phyloP scores from a whole-genome alignment of 139 green algal genomes.

The Eudorina sp. region DNA sequence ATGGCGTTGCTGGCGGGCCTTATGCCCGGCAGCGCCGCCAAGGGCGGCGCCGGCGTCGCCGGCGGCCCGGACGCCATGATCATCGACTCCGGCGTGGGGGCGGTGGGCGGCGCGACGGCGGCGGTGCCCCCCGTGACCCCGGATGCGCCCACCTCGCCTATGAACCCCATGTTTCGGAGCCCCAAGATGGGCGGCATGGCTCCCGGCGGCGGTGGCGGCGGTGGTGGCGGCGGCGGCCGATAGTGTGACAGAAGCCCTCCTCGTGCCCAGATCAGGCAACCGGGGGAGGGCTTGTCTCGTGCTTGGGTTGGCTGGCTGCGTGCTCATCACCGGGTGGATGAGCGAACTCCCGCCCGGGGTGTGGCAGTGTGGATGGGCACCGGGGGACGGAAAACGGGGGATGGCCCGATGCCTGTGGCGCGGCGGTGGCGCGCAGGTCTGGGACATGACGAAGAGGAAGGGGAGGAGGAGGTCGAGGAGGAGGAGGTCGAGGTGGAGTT shows the following conservation, averaged over 20 bases:
- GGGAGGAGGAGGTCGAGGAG: neutral
- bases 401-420: neutral
- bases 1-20: neutral
- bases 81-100: neutral
- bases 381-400: neutral
- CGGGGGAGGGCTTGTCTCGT: neutral
- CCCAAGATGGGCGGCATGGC: neutral
- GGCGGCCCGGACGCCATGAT: neutral
- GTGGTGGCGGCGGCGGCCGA: neutral
- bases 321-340: too few relatives aligned
- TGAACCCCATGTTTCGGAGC: neutral
- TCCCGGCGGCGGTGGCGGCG: neutral
- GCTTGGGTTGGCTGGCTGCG: too few relatives aligned
- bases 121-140: slow-evolving; percentile 5
- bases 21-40: neutral
- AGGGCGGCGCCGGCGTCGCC: neutral
- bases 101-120: neutral
- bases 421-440: neutral
- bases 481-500: neutral
- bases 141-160: slow-evolving; percentile 8
- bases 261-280: neutral
- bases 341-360: too few relatives aligned
- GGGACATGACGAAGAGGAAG: neutral
- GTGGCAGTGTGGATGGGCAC: too few relatives aligned
- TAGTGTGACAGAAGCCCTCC: neutral